phyloP scores from a whole-genome alignment of 768 basidiomycete genomes.

The Suillus occidentalis region DNA sequence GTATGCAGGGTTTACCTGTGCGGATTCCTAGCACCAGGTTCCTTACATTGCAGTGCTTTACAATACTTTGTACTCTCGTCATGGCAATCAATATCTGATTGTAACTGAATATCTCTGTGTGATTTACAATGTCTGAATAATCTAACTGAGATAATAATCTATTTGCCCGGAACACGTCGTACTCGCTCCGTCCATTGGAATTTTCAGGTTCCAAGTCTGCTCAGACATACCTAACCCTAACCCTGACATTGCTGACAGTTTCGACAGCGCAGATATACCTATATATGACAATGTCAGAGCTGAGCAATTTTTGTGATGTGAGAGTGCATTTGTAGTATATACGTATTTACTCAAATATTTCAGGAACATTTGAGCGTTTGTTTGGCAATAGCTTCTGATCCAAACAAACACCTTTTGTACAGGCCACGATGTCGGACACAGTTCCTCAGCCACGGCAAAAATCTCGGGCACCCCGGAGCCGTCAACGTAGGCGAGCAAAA shows the following conservation, averaged over 20 bases:
- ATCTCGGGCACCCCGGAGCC: slow-evolving; percentile 4
- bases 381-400: slow-evolving; percentile 28
- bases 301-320: neutral
- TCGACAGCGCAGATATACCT: neutral
- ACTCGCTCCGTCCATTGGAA: neutral
- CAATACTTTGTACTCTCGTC: too few species aligned
- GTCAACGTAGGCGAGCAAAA: slow-evolving; percentile 5
- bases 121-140: too few species aligned
- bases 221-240: neutral
- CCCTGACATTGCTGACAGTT: neutral
- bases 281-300: neutral
- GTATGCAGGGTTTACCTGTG: too few species aligned
- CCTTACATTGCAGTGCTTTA: too few species aligned
- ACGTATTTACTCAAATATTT: neutral
- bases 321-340: too few species aligned
- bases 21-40: too few species aligned
- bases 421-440: neutral
- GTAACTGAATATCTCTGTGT: too few species aligned
- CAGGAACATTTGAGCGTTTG: slow-evolving; percentile 2
- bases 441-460: neutral
- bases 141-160: too few species aligned
- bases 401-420: slow-evolving; percentile 24
- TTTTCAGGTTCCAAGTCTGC: neutral
- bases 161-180: neutral
- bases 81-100: too few species aligned